phyloP scores from a whole-genome alignment of 192 early-diverging fungal genomes.

The Coemansia sp. region DNA sequence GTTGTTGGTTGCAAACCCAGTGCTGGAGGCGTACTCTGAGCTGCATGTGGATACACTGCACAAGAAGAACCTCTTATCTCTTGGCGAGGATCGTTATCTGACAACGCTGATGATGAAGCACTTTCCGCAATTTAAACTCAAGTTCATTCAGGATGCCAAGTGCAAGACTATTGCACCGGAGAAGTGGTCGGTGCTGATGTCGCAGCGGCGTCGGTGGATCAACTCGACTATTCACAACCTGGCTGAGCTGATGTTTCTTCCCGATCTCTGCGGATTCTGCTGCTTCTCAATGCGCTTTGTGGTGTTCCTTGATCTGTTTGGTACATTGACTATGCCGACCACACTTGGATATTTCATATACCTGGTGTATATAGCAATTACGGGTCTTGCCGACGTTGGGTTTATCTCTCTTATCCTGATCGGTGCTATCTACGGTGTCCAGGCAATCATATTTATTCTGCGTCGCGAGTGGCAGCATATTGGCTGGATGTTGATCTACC shows the following conservation, averaged over 20 bases:
- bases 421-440: conserved; percentile 84
- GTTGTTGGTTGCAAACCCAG: conserved; percentile 79
- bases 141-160: conserved; percentile 93
- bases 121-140: conserved; percentile 94
- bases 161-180: conserved; percentile 96
- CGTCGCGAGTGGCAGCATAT: conserved; percentile 79
- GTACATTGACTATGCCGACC: conserved; percentile 92
- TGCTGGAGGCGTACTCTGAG: conserved; percentile 91
- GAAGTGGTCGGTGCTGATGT: conserved; percentile 90
- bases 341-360: conserved; percentile 89
- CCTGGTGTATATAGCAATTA: conserved; percentile 72
- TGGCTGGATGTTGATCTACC: conserved; percentile 85
- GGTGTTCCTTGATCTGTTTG: conserved; percentile 92
- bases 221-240: conserved; percentile 99
- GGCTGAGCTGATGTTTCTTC: conserved; percentile 88
- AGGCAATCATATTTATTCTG: conserved; percentile 79
- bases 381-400: conserved; percentile 66
- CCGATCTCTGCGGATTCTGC: conserved; percentile 95
- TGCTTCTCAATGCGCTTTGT: conserved; percentile 99
- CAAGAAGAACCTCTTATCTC: no score
- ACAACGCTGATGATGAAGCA: conserved; percentile 96
- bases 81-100: conserved; percentile 70
- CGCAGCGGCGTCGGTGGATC: conserved; percentile 99
- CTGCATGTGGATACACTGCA: conserved; percentile 97
- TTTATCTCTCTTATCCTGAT: conserved; percentile 81